Percentiles rank a stretch among this genome's conserved stretches.
These are phyloP conservation scores for Oryza meyeriana DNA, from an alignment of 176 grass and related monocot species.

Conservation along the genomic window DNA sequence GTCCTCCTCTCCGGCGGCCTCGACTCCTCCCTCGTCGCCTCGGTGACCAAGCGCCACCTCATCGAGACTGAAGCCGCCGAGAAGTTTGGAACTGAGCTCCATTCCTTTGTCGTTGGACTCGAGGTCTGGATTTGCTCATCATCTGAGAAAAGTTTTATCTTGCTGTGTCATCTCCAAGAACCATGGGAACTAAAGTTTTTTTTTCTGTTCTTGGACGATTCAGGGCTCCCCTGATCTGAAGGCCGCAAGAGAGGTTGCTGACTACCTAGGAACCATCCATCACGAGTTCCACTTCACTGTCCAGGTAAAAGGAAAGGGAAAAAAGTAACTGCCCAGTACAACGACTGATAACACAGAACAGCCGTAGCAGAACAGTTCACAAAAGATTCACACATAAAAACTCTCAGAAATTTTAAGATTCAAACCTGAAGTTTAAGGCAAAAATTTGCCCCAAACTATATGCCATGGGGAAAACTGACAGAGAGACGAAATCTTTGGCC, in stretches of 20 bases:
- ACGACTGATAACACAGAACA: neutral
- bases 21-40: conserved; percentile 86
- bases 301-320: conserved; percentile 46
- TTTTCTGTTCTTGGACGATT: neutral
- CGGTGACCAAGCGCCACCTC: conserved; percentile 83
- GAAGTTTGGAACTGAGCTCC: conserved; percentile 85
- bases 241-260: conserved; percentile 77
- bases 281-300: conserved; percentile 97
- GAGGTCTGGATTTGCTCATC: conserved; percentile 42
- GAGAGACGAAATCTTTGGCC: neutral
- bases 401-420: neutral
- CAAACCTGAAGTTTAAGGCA: neutral
- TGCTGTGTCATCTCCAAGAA: neutral
- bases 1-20: conserved; percentile 91
- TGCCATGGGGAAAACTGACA: neutral
- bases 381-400: neutral
- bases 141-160: neutral
- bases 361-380: neutral
- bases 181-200: neutral
- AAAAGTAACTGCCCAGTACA: neutral
- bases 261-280: conserved; percentile 82
- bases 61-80: conserved; percentile 79
- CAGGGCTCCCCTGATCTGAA: conserved; percentile 91
- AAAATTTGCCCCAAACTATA: neutral
- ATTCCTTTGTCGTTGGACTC: conserved; percentile 92